Evolutionary conservation across 2,329 filamentous ascomycete genomes (phyloP).

Genomic region (Ophiostoma fasciatum): DNA sequence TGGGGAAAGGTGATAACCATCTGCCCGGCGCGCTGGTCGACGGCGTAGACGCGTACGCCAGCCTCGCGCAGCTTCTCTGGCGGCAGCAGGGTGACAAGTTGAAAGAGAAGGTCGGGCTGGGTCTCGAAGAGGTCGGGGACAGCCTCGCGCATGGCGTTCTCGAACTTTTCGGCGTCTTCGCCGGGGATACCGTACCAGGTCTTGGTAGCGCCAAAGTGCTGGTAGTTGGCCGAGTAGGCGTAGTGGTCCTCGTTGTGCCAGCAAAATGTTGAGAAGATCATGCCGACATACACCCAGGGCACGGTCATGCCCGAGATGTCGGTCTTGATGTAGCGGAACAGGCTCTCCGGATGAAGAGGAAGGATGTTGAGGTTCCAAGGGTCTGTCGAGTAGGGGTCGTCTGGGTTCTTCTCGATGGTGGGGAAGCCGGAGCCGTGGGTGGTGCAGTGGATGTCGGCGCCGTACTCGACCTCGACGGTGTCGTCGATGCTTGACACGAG

Average conservation of each 20-base stretch:
- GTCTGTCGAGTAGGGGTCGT: slow-evolving; percentile 74
- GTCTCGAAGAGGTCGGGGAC: slow-evolving; percentile 95
- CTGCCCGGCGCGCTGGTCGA: slow-evolving; percentile 93
- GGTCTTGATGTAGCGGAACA: slow-evolving; percentile 95
- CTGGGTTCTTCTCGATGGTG: slow-evolving; percentile 79
- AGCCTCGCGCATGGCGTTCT: slow-evolving; percentile 85
- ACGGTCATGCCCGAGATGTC: slow-evolving; percentile 99
- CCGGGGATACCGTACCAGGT: slow-evolving; percentile 98
- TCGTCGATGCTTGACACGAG: slow-evolving; percentile 88
- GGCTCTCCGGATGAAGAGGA: slow-evolving; percentile 75
- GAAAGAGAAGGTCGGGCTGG: slow-evolving; percentile 89
- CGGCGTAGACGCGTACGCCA: slow-evolving; percentile 79
- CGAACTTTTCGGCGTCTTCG: slow-evolving; percentile 86
- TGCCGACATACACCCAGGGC: slow-evolving; percentile 96
- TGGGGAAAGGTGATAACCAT: slow-evolving; percentile 95
- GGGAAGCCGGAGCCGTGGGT: slow-evolving; percentile 96
- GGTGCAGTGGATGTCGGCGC: slow-evolving; percentile 93
- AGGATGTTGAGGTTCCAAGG: slow-evolving; percentile 94
- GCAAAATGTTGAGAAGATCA: slow-evolving; percentile 99
- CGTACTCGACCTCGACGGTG: slow-evolving; percentile 94
- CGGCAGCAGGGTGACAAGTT: slow-evolving; percentile 88
- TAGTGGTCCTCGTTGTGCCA: slow-evolving; percentile 99
- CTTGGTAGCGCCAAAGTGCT: slow-evolving; percentile 95
- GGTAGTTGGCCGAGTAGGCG: slow-evolving; percentile 94
- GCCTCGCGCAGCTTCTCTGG: slow-evolving; percentile 88